Evolutionary conservation across 352 stramenopile genomes (phyloP), one percentile per base, ranked within the genome.

Genomic region (Globisporangium camurandrum): DNA sequence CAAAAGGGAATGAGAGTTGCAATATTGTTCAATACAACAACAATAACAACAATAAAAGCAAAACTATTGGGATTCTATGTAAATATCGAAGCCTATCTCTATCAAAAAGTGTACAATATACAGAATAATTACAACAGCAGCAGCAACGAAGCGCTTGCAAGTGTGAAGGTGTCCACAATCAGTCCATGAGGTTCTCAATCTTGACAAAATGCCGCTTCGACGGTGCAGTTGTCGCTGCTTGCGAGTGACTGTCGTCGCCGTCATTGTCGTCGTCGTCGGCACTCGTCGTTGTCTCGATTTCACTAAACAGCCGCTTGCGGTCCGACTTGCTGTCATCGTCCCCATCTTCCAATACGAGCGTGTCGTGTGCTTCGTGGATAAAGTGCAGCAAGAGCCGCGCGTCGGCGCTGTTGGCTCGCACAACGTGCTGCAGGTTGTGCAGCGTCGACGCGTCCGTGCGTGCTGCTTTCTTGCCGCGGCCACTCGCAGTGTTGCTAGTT

Each of bases 371-470:
- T 33, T 71, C 74, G 6, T 69, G 69, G 42, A 82, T 88, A 61
- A 92, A 93, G 46, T 93, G 70, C 39, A 93, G 52, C 23, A 93
- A 52, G 23, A 93, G 62, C 40, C 78, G 75, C 22, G 77, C 81
- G 49, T 91, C 76, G 67, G 88, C 80, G 27, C 70, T 71, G 51
- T 82, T 80, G 9, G 51, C 55, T 30, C 42, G 51, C 54, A 51
- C 36, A 4, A 22, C n/a, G 17, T 24, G 36, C 36, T 14, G 36
- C 36, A 26, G 36, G 4, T 10, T 3, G 12, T 10, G 14, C 36
- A 22, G 14, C n/a, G 16, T 17, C 0, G 17, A 12, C 19, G 9
- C 11, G 3, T 41, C 16, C 16, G 36, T 41, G 17, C 7, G 36
- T 11, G 53, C 41, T 7, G 51, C 37, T 36, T 45, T 45, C 51